Evolutionary conservation across 2,329 filamentous ascomycete species (phyloP), one percentile per base, ranked within the genome.

Genomic region (Cladosporium austrohemisphaericum): DNA sequence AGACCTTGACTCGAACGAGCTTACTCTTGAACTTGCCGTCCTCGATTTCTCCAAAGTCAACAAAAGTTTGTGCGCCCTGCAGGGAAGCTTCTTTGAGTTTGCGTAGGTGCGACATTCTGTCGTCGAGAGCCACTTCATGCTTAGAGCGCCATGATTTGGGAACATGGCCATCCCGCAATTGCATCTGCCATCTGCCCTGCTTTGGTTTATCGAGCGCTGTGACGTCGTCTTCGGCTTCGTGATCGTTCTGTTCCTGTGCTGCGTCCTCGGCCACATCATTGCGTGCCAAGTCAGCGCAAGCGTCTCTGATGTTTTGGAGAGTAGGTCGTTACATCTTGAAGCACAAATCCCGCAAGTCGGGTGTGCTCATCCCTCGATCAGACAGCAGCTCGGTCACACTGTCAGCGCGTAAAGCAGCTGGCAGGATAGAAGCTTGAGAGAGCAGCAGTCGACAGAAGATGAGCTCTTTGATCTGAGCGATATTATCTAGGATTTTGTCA

Each of bases 251-350:
- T 3, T 62, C 61, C 4, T 57, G 52, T 9, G 64, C 56, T 16
- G 70, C 66, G 11, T 66, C 65, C 3, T 67, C 63, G 26, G 68
- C 64, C 3, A 68, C 63, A 22, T 71, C 68, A 10, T 63, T 65
- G 11, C 73, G 66, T 13, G 67, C 64, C 35, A 76, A 69, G 56
- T 77, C 74, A 4, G 74, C 75, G 55, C 74, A 77, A 11, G 74
- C 74, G 58, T 78, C 74, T 33, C 74, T 67, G 18, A 77, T 69
- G 36, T 75, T 72, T 53, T 78, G 73, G 2, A 76, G 63, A n/a
- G 60, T 63, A 14, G 74, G 74, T 36, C 70, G 66, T 50, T 77
- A 74, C 38, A 76, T 61, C 52, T 72, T 72, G 18, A 77, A 62
- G 51, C 71, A 75, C 4, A 77, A 53, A 53, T 76, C 73, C 52